These are phyloP conservation scores for Xylaria castorea DNA, from an alignment of 495 filamentous ascomycete genomes.

Conservation along the genomic window DNA sequence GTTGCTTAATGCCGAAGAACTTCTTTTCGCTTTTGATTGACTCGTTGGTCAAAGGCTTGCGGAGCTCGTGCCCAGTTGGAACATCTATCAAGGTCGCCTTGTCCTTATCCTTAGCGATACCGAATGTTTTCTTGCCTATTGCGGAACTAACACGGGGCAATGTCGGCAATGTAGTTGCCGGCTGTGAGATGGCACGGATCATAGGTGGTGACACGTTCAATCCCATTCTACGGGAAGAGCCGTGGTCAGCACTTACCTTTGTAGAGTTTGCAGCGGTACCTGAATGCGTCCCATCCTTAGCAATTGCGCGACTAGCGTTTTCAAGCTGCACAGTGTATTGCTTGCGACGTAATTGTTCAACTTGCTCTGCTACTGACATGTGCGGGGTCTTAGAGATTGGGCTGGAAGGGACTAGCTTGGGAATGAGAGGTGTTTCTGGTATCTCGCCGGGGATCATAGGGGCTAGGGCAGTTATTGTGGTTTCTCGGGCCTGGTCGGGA, in stretches of 20 bases:
- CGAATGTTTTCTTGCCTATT: conserved; percentile 36
- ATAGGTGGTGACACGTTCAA: conserved; percentile 67
- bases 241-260: conserved; percentile 44
- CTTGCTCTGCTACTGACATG: conserved; percentile 54
- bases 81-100: conserved; percentile 29
- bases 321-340: conserved; percentile 45
- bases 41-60: conserved; percentile 38
- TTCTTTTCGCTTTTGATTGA: conserved; percentile 70
- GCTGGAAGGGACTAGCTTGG: conserved; percentile 19
- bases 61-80: conserved; percentile 36
- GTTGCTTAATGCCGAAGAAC: conserved; percentile 68
- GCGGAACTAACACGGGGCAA: conserved; percentile 38
- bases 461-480: conserved; percentile 8
- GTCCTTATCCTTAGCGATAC: conserved; percentile 41
- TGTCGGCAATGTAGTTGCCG: conserved; percentile 44
- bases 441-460: conserved; percentile 12
- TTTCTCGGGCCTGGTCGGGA: conserved; percentile 25
- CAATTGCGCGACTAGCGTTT: conserved; percentile 37
- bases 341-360: conserved; percentile 55
- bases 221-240: conserved; percentile 49
- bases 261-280: conserved; percentile 24
- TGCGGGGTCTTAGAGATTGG: conserved; percentile 26
- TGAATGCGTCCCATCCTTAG: conserved; percentile 28
- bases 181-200: conserved; percentile 74
- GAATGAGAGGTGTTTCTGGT: conserved; percentile 22